phyloP scores from a whole-genome alignment of 139 green algal species.

The Pleodorina starrii region DNA sequence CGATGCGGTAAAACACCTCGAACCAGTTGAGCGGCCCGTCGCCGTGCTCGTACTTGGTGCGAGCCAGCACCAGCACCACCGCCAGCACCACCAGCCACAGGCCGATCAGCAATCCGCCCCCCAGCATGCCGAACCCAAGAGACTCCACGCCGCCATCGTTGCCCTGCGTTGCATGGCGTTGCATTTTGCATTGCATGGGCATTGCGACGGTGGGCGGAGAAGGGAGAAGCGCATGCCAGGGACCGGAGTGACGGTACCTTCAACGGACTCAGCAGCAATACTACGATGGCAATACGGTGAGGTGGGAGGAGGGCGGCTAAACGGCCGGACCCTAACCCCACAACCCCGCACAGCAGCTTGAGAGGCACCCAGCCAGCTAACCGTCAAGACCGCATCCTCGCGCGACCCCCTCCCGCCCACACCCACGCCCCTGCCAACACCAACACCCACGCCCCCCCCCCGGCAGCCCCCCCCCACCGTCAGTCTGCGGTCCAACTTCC shows the following conservation, averaged over 20 bases:
- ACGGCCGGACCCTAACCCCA: no score
- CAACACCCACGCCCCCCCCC: neutral
- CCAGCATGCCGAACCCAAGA: conserved; percentile 73
- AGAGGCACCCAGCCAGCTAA: no score
- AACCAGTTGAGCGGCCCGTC: conserved; percentile 84
- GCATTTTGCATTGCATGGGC: no score
- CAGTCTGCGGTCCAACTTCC: conserved; percentile 36
- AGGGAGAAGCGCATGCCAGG: no score
- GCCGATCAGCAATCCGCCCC: conserved; percentile 70
- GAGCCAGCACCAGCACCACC: conserved; percentile 53
- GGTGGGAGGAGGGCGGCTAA: no score
- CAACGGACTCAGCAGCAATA: no score
- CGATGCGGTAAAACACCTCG: conserved; percentile 89
- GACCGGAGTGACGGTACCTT: no score
- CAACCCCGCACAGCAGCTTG: no score
- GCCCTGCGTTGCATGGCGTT: conserved; percentile 3
- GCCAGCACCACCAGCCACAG: conserved; percentile 78
- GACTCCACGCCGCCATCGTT: conserved; percentile 65
- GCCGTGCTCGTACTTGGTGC: conserved; percentile 34
- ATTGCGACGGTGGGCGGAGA: no score
- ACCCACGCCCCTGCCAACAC: neutral
- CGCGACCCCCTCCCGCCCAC: no score
- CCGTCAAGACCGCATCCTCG: no score
- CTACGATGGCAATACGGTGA: no score
- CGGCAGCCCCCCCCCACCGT: neutral